A percentile compares a stretch with the other conserved stretches of the same genome.
Conservation (phyloP, 495 filamentous ascomycete species). For the Aspergillus biplanus region DNA sequence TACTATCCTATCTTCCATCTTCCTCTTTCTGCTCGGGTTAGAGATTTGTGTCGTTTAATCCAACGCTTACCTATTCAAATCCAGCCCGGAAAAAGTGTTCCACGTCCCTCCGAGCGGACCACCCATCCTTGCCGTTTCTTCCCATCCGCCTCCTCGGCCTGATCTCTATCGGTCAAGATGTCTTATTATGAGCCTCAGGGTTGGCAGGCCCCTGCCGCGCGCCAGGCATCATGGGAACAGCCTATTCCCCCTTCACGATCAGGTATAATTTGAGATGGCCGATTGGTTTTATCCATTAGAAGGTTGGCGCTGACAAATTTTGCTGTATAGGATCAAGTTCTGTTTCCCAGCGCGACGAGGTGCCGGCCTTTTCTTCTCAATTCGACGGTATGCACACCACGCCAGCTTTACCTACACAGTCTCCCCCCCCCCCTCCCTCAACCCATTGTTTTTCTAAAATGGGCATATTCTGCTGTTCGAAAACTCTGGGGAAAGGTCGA, state of each 20-base stretch:
- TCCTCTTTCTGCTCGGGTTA: slow-evolving; percentile 1
- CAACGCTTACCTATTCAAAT: slow-evolving; percentile 12
- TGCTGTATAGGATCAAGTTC: slow-evolving; percentile 70
- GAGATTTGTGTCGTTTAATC: background rate
- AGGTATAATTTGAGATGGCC: slow-evolving; percentile 54
- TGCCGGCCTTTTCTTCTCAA: slow-evolving; percentile 81
- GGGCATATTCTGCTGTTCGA: background rate
- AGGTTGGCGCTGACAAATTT: slow-evolving; percentile 15
- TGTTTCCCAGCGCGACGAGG: slow-evolving; percentile 75
- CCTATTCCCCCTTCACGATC: slow-evolving; percentile 85
- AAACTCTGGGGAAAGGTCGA: background rate
- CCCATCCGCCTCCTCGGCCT: slow-evolving; percentile 18
- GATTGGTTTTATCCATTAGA: background rate
- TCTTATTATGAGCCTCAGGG: slow-evolving; percentile 89
- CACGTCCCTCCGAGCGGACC: slow-evolving; percentile 33
- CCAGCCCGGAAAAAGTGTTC: slow-evolving; percentile 12
- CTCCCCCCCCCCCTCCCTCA: background rate
- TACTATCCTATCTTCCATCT: slow-evolving; percentile 2
- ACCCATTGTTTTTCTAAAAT: background rate
- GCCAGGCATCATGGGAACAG: slow-evolving; percentile 79
- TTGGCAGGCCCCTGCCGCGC: slow-evolving; percentile 69
- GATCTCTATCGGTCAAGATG: slow-evolving; percentile 54
- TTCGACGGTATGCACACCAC: slow-evolving; percentile 74
- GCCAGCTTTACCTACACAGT: slow-evolving; percentile 4
- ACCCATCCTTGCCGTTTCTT: slow-evolving; percentile 33